phyloP scores from a whole-genome alignment of 148 eudicot genomes.

The Silene conica region DNA sequence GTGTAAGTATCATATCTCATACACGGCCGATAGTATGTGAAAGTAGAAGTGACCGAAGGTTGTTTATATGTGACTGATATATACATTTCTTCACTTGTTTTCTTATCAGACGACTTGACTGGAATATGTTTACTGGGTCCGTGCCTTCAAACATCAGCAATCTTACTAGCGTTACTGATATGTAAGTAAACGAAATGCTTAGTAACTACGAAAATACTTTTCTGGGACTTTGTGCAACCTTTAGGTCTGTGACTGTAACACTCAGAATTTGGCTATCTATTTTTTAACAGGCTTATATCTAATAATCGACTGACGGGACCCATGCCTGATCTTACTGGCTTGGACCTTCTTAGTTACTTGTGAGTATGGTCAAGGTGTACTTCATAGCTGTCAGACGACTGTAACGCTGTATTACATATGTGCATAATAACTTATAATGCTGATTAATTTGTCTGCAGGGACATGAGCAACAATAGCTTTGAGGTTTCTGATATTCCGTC shows the following conservation, averaged over 20 bases:
- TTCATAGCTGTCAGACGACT: neutral
- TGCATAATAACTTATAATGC: neutral
- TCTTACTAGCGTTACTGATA: constrained; percentile 40
- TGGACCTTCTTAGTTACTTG: constrained; percentile 48
- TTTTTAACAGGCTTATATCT: constrained; percentile 45
- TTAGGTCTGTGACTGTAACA: neutral
- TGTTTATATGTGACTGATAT: neutral
- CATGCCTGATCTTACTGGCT: constrained; percentile 59
- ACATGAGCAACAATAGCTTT: constrained; percentile 70
- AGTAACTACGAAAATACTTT: neutral
- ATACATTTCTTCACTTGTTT: constrained; percentile 4
- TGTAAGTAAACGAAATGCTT: constrained; percentile 40
- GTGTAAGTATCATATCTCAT: constrained; percentile 52
- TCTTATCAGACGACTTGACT: constrained; percentile 61
- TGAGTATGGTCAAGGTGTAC: constrained; percentile 24
- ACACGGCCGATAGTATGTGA: neutral
- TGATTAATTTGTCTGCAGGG: constrained; percentile 43
- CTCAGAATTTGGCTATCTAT: neutral
- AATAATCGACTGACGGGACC: constrained; percentile 54
- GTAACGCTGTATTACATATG: neutral
- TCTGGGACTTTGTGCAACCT: neutral
- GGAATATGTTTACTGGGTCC: constrained; percentile 51
- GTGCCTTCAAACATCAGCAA: constrained; percentile 55
- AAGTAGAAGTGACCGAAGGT: neutral
- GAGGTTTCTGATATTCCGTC: constrained; percentile 44